These are phyloP conservation scores for Blastomyces percursus DNA, from an alignment of 2,329 filamentous ascomycete species.

Conservation along the genomic window DNA sequence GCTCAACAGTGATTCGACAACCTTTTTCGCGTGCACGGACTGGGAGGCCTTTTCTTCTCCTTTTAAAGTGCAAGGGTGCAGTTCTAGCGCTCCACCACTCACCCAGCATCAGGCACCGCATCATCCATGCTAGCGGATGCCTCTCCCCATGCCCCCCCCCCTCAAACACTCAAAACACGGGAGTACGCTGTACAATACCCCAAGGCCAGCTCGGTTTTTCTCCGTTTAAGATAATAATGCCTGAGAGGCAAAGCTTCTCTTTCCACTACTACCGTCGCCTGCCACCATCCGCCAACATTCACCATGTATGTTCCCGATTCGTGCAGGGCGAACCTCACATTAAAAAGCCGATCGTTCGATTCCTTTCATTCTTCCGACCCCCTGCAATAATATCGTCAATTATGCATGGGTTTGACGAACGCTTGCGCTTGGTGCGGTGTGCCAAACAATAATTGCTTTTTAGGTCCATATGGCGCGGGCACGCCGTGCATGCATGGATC, in stretches of 20 bases:
- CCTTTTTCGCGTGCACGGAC: neutral
- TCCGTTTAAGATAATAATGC: neutral
- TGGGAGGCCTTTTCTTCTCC: neutral
- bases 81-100: neutral
- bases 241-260: neutral
- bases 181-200: neutral
- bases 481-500: no score
- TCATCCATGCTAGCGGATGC: neutral
- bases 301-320: neutral
- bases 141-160: neutral
- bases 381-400: neutral
- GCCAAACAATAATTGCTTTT: neutral
- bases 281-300: no score
- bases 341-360: neutral
- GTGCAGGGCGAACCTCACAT: neutral
- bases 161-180: neutral
- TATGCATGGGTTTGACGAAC: neutral
- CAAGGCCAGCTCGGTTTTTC: neutral
- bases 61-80: conserved; percentile 4
- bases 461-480: neutral
- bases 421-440: neutral
- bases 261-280: neutral
- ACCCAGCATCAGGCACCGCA: neutral
- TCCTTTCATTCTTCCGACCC: neutral
- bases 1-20: neutral